Evolutionary conservation across 2,329 filamentous ascomycete genomes (phyloP).

Genomic region (Leptosphaerulina australis): DNA sequence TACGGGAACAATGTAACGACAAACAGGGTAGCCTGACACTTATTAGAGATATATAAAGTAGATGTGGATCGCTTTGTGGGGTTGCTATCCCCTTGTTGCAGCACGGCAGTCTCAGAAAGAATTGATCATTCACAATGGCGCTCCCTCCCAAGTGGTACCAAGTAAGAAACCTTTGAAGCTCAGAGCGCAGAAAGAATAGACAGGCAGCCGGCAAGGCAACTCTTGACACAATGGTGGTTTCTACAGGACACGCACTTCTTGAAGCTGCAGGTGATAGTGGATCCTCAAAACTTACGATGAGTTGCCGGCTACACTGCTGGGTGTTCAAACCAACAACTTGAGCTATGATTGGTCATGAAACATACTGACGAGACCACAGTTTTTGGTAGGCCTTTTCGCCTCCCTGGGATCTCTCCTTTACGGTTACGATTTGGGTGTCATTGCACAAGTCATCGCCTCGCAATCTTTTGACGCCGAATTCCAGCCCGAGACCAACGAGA

Average conservation of each 20-base stretch:
- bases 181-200: background rate
- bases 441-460: slow-evolving; percentile 61
- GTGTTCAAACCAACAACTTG: background rate
- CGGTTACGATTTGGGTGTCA: slow-evolving; percentile 66
- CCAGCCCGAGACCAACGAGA: slow-evolving; percentile 52
- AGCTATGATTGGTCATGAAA: background rate
- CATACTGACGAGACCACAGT: slow-evolving; percentile 46
- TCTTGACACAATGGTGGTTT: background rate
- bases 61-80: slow-evolving; percentile 13
- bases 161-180: slow-evolving; percentile 39
- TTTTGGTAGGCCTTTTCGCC: slow-evolving; percentile 64
- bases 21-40: slow-evolving; percentile 6
- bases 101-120: slow-evolving; percentile 10
- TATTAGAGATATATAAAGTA: slow-evolving; percentile 14
- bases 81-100: slow-evolving; percentile 17
- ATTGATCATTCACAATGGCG: slow-evolving; percentile 52
- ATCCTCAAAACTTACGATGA: background rate
- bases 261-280: background rate
- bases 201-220: background rate
- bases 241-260: background rate
- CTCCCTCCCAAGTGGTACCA: slow-evolving; percentile 65
- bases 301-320: background rate
- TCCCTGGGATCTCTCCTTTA: slow-evolving; percentile 64
- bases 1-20: slow-evolving; percentile 1
- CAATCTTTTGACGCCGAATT: slow-evolving; percentile 52